phyloP scores from a whole-genome alignment of 495 filamentous ascomycete species.

The Saxispiralis lemnorum region DNA sequence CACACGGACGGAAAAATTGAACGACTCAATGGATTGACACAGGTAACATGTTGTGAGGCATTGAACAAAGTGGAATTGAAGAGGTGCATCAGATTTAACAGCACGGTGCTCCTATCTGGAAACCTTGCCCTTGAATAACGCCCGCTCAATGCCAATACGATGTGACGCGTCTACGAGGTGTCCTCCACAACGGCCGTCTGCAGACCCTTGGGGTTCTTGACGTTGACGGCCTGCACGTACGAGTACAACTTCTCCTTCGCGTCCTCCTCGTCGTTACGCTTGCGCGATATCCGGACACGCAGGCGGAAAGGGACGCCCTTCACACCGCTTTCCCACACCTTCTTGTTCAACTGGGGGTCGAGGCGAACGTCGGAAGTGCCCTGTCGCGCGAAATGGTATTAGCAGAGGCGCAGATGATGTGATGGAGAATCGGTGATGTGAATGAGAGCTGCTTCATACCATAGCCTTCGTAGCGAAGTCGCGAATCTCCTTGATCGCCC shows the following conservation, averaged over 20 bases:
- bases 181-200: conserved; percentile 58
- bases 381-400: conserved; percentile 28
- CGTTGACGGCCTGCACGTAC: conserved; percentile 97
- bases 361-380: conserved; percentile 94
- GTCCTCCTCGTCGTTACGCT: conserved; percentile 99
- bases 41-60: too few relatives aligned
- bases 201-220: conserved; percentile 95
- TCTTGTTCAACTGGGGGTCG: conserved; percentile 98
- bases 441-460: conserved; percentile 42
- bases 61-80: too few relatives aligned
- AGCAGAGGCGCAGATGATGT: background rate
- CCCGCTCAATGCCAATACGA: too few relatives aligned
- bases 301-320: conserved; percentile 96
- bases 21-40: too few relatives aligned
- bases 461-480: conserved; percentile 80
- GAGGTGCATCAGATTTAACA: too few relatives aligned
- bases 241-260: conserved; percentile 97
- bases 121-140: too few relatives aligned
- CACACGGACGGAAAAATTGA: too few relatives aligned
- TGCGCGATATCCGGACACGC: conserved; percentile 91
- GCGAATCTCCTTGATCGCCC: conserved; percentile 98
- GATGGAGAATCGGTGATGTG: conserved; percentile 1
- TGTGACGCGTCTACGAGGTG: conserved; percentile 8
- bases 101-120: too few relatives aligned
- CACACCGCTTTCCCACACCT: conserved; percentile 98